A percentile compares a stretch with the other conserved stretches of the same genome.
These are phyloP conservation scores for Lignosus rhinocerotis DNA, from an alignment of 1,284 basidiomycete species.

Conservation along the genomic window DNA sequence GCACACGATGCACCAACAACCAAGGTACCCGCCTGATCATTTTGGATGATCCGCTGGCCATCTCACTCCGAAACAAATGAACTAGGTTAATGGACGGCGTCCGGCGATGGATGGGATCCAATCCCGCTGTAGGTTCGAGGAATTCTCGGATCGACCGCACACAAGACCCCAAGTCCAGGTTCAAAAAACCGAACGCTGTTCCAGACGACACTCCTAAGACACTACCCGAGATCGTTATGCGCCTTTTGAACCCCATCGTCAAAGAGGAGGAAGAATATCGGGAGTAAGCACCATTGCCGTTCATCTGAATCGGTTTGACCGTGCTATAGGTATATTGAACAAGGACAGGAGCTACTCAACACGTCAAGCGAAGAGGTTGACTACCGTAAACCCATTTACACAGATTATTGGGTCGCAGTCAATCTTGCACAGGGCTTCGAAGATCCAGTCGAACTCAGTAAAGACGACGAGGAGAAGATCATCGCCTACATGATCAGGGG, in stretches of 20 bases:
- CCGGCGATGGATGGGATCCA: slow-evolving; percentile 66
- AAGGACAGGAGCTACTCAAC: slow-evolving; percentile 64
- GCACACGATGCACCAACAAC: slow-evolving; percentile 36
- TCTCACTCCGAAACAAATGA: background rate
- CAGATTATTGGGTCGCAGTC: slow-evolving; percentile 57
- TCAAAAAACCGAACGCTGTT: slow-evolving; percentile 30
- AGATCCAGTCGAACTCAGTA: slow-evolving; percentile 37
- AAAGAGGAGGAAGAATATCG: slow-evolving; percentile 80
- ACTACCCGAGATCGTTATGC: slow-evolving; percentile 63
- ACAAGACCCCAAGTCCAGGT: slow-evolving; percentile 37
- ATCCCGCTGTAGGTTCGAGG: slow-evolving; percentile 42
- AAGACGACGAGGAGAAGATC: slow-evolving; percentile 39
- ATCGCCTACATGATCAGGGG: slow-evolving; percentile 40
- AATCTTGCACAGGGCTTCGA: slow-evolving; percentile 45
- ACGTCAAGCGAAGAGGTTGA: slow-evolving; percentile 41
- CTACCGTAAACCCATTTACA: slow-evolving; percentile 43
- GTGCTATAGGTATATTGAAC: slow-evolving; percentile 63
- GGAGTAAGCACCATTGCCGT: slow-evolving; percentile 47
- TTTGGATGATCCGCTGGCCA: background rate
- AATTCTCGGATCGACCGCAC: slow-evolving; percentile 37
- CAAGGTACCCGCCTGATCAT: slow-evolving; percentile 35
- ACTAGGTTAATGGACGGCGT: slow-evolving; percentile 72
- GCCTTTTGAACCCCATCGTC: slow-evolving; percentile 67
- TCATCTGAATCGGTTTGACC: background rate
- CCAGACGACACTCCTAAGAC: slow-evolving; percentile 47